Evolutionary conservation across 148 eudicot genomes (phyloP).

Genomic region (Suaeda aralocaspica): DNA sequence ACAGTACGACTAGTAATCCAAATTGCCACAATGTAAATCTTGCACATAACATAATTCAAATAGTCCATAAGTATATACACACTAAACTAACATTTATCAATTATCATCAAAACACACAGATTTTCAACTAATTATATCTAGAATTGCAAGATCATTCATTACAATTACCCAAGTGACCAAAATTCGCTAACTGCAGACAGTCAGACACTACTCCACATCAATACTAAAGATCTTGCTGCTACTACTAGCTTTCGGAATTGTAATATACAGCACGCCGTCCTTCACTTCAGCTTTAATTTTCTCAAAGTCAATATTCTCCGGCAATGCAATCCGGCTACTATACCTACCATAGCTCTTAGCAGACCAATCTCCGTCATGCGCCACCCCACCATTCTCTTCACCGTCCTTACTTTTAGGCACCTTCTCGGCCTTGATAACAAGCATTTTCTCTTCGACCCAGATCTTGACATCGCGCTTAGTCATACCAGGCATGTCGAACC

Average conservation of each 20-base stretch:
- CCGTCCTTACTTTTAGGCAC: conserved; percentile 20
- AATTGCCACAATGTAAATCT: too few relatives aligned
- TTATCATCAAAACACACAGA: too few relatives aligned
- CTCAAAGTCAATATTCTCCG: conserved; percentile 67
- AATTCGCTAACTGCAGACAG: too few relatives aligned
- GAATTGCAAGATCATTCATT: neutral
- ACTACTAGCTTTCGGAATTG: conserved; percentile 50
- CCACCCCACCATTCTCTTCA: conserved; percentile 13
- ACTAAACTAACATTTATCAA: neutral
- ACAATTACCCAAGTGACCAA: neutral
- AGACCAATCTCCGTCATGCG: conserved; percentile 46
- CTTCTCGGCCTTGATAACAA: conserved; percentile 67
- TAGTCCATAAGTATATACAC: too few relatives aligned
- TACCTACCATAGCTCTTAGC: conserved; percentile 62
- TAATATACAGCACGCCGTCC: conserved; percentile 75
- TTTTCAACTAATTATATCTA: neutral
- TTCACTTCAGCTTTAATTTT: conserved; percentile 79
- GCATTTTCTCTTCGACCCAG: conserved; percentile 72
- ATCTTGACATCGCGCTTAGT: conserved; percentile 61
- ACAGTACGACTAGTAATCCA: too few relatives aligned
- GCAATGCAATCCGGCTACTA: conserved; percentile 55
- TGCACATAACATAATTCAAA: too few relatives aligned
- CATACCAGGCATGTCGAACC: conserved; percentile 89
- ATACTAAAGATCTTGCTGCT: conserved; percentile 52
- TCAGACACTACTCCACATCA: conserved; percentile 37